Base-by-base conservation (phyloP, 257 asterid species). In the Voacanga thouarsii region DNA sequence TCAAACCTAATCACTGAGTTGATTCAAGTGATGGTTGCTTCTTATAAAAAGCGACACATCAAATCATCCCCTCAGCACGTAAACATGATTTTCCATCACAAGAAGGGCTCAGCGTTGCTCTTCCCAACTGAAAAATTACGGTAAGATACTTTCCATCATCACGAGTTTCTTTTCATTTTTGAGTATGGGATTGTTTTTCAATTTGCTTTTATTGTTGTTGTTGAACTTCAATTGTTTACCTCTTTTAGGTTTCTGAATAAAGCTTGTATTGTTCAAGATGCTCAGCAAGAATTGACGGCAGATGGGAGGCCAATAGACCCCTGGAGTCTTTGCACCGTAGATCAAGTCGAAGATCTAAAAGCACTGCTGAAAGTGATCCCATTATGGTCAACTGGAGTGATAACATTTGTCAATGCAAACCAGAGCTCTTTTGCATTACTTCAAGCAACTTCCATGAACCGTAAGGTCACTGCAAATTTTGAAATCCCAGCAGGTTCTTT, bases 341-440 rank as follows among this genome's bases (percentile, higher is more conserved):
- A 88, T 74, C 98, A 89, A 82, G 96, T 90, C 0, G 96, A 92
- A 80, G 97, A 91, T 80, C 87, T 94, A 66, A 94, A 92, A 82
- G 75, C 91, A 3, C 82, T 92, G 12, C 67, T 94, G 41, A 83
- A 85, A 68, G 86, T 92, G 4, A 41, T 92, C 55, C 97, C 97
- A 0, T 80, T 92, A 45, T 94, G 98, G 98, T 90, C 87, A 4
- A 84, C 97, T 0, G 98, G 97, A 5, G 82, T 85, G 83, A 79
- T 92, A 68, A 82, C 91, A 85, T 74, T 85, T 4, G 77, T 92
- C 50, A 88, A 86, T 65, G 47, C 83, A 1, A 57, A 87, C 84
- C 98, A 94, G 45, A 75, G 45, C 78, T 82, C 97, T 1, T 89
- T 94, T 45, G 91, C 92, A 2, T 61, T 89, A 23, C 85, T 94